Evolutionary conservation across 2,329 filamentous ascomycete genomes (phyloP), one percentile per base, ranked within the genome.

Genomic region (Fusarium sp.): DNA sequence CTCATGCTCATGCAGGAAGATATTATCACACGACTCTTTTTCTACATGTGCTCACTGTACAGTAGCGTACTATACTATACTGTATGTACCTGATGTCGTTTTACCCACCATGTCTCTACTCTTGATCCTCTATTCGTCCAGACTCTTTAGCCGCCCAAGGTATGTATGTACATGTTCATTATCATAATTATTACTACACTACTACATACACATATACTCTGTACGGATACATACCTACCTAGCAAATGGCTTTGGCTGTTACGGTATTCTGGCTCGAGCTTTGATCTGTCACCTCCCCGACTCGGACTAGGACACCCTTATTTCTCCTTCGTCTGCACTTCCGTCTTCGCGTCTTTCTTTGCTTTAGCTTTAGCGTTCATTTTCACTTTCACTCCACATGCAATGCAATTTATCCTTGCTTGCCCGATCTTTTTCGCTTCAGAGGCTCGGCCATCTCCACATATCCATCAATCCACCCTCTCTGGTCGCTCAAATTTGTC

Each of bases 21-120:
- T 55, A 59, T 56, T 55, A 60, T 64, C 55, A 60, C 63, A 63
- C 57, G 54, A 68, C 42, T 51, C 49, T 64, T 46, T 51, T 51
- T 32, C 49, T 55, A 58, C 25, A 25, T 48, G 45, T 53, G 27
- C 49, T 42, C 34, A n/a, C 46, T 46, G 61, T 37, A 49, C 57
- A 63, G 69, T 66, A 40, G 10, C 18, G 32, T 34, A 34, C 32
- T 34, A 18, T 34, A 34, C 16, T 30, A 48, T 34, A 47, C 64
- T n/a, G 50, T 25, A 49, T 68, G 69, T 68, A 48, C 65, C 62
- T 66, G 59, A 63, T 72, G 64, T 68, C 72, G 72, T 75, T 74
- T 74, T 75, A 75, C 72, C 69, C 72, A 75, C 72, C 72, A 67
- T 74, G 72, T 74, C 72, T 74, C 69, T 74, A 65, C 41, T 54